These are phyloP conservation scores for Tylopilus sp. DNA, from an alignment of 1,284 basidiomycete species.

Conservation along the genomic window DNA sequence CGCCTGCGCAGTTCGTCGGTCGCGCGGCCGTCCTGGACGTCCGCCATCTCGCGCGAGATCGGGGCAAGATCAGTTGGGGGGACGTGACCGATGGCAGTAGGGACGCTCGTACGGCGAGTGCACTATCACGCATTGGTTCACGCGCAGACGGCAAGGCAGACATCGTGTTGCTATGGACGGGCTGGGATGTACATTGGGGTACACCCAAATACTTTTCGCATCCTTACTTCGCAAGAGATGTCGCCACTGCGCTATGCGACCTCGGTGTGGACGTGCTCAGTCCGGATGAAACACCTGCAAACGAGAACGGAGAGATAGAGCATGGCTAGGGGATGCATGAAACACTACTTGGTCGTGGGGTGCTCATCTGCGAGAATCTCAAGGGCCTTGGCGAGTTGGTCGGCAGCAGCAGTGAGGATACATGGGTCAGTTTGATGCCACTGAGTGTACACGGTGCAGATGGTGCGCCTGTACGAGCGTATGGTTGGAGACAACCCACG, in stretches of 20 bases:
- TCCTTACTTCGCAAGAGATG: constrained; percentile 57
- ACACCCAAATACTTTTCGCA: constrained; percentile 55
- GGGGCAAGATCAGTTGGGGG: constrained; percentile 54
- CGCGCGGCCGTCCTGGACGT: constrained; percentile 53
- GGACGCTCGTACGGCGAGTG: background rate
- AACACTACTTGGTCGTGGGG: constrained; percentile 53
- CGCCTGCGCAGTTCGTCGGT: constrained; percentile 50
- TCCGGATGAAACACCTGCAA: constrained; percentile 57
- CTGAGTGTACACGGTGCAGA: constrained; percentile 58
- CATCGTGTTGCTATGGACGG: constrained; percentile 55
- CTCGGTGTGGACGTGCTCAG: constrained; percentile 61
- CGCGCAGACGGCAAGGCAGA: constrained; percentile 38
- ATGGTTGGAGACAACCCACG: constrained; percentile 42
- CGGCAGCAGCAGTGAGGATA: constrained; percentile 25
- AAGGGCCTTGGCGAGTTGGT: constrained; percentile 46
- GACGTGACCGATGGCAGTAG: constrained; percentile 22
- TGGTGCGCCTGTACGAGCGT: constrained; percentile 65
- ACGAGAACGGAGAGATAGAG: constrained; percentile 5
- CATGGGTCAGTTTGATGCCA: constrained; percentile 55
- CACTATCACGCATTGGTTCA: constrained; percentile 23
- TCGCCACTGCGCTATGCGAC: constrained; percentile 48
- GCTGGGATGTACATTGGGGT: constrained; percentile 59
- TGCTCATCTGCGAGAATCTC: constrained; percentile 69
- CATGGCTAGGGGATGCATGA: constrained; percentile 49
- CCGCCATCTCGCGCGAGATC: constrained; percentile 36